Evolutionary conservation across 2,329 filamentous ascomycete genomes (phyloP).

Genomic region (Xylariaceae sp.): DNA sequence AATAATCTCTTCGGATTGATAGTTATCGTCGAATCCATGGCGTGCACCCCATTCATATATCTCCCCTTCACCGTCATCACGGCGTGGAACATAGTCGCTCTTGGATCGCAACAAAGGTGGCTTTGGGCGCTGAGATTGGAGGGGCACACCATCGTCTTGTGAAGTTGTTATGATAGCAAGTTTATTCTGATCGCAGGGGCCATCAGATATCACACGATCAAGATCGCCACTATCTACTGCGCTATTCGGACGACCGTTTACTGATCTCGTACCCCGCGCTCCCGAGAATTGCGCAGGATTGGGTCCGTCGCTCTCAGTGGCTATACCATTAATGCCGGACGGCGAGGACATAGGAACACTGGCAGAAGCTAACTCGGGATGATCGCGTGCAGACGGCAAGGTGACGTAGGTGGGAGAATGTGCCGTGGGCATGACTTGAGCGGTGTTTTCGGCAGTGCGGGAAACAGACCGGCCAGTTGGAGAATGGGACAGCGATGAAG

Average conservation of each 20-base stretch:
- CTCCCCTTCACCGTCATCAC: conserved; percentile 41
- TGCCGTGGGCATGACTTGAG: conserved; percentile 1
- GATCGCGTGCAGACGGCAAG: conserved; percentile 13
- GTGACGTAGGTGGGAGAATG: conserved; percentile 3
- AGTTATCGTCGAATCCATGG: conserved; percentile 89
- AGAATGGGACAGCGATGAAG: conserved; percentile 15
- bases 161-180: conserved; percentile 24
- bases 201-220: conserved; percentile 41
- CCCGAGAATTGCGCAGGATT: conserved; percentile 5
- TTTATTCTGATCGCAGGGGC: conserved; percentile 38
- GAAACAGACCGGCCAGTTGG: background rate
- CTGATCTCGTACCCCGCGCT: conserved; percentile 12
- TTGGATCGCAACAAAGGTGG: conserved; percentile 51
- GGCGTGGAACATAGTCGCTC: conserved; percentile 47
- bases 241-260: conserved; percentile 20
- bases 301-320: conserved; percentile 8
- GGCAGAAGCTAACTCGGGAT: conserved; percentile 1
- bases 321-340: conserved; percentile 14
- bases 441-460: conserved; percentile 4
- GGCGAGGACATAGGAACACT: conserved; percentile 23
- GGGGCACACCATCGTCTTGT: conserved; percentile 31
- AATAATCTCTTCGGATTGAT: conserved; percentile 84
- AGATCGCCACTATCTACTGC: conserved; percentile 24
- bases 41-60: conserved; percentile 55
- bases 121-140: conserved; percentile 40